Base-by-base conservation (phyloP, 2,329 filamentous ascomycete genomes). In the Tolypocladium amazonense region DNA sequence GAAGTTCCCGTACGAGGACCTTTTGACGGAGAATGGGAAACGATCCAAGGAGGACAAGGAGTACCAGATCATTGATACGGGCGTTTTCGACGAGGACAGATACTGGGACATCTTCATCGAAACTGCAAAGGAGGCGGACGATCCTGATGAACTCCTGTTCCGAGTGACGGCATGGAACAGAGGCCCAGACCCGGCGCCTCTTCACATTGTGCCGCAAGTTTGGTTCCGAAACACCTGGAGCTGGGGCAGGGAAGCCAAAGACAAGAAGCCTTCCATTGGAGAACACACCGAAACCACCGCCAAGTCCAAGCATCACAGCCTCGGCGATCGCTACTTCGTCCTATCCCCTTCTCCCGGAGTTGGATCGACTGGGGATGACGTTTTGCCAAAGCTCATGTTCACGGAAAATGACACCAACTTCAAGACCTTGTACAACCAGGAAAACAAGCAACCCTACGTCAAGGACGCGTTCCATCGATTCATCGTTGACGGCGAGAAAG, bases 41-140 rank as follows among this genome's bases (percentile, higher is more conserved):
- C 85, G 92, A 64, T 81, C 82, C 59, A 90, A 88, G 72, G 72
- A 86, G 66, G 92, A 97, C 64, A 84, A 84, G 56, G 93, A 97
- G 71, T 97, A 96, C 75, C 93, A 97, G 72, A 84, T 97, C 59
- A 81, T 92, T 59, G 93, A 97, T 72, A 96, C 92, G 0, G 91
- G 88, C 50, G 80, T 88, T 57, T 97, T 97, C 70, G 85, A 94
- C 56, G 90, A 97, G 56, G 84, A 96, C 75, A 81, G 88, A 64
- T 97, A 97, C 77, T 97, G 92, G 89, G 93, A 97, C 71, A 96
- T 97, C 67, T 89, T 92, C 71, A 97, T 97, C 64, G 93, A 97
- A 76, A 95, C 90, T 8, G 93, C 92, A 60, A 97, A 97, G 76
- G 93, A 97, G 72, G 82, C 83, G n/a, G 87, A 96, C 62, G 89